Base-by-base conservation (phyloP, 2,329 filamentous ascomycete genomes). In the Dactylellina sp. region DNA sequence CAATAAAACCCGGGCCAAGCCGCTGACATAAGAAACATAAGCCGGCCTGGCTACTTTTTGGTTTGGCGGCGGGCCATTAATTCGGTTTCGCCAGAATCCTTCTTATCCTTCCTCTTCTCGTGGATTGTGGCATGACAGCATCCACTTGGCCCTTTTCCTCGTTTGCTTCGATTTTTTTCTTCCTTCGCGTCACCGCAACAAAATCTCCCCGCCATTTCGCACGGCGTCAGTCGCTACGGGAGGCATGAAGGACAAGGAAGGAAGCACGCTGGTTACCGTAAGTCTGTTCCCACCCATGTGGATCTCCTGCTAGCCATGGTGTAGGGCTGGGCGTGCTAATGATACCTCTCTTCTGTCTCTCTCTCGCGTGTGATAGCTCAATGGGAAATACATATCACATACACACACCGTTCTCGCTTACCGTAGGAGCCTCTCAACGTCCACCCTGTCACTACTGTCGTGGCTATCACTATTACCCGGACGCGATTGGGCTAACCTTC, bases 311-410 rank as follows among this genome's bases (percentile, higher is more conserved):
- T 25, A 9, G 44, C 64, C 60, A 66, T 71, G 62, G 60, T 59
- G 40, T 79, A 81, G 68, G 81, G 65, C 63, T 77, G 4, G 28
- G 28, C 28, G 4, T 32, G 28, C 28, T 32, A 5, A 9, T 9
- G 28, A 5, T 4, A 5, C 5, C 28, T 5, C 28, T 32, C 28
- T 32, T 4, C 28, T 32, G 28, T 32, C 5, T 75, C 46, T 52
- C 32, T 50, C 52, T 42, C 47, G 68, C 60, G 68, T 72, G 68
- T 65, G 60, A 44, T 76, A 88, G 86, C 81, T 99, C 80, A 93
- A 90, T 80, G 95, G 92, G 77, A 90, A 90, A 85, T 97, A 92
- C 91, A 85, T 99, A 77, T 92, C 93, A 71, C 96, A 91, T 87
- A 82, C 88, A 76, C 95, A 99, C 83, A 99, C 95, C 7, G 82